A percentile compares a stretch with the other conserved stretches of the same genome.
Conservation (phyloP, 306 rosid genomes). For the Casuarina cunninghamiana region DNA sequence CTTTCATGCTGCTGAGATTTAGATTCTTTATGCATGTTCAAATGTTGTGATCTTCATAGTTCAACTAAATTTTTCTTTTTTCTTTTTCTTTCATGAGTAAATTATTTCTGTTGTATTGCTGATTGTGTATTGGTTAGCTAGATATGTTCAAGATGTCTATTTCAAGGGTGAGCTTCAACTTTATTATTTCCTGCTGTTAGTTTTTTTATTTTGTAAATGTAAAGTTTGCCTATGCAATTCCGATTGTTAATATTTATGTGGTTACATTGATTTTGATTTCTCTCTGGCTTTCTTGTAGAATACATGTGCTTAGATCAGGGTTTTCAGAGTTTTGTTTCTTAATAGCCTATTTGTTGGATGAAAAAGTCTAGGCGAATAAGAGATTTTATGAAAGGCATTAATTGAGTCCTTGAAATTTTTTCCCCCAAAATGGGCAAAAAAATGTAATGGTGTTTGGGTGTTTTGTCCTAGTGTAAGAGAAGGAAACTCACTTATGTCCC, state of each 20-base stretch:
- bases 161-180: not conserved
- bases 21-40: not conserved
- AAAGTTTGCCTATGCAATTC: not conserved
- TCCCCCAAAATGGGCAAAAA: no score
- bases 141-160: not conserved
- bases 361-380: no score
- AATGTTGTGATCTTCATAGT: constrained; percentile 5
- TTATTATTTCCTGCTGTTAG: not conserved
- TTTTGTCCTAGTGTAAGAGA: no score
- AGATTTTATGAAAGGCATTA: no score
- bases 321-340: constrained; percentile 20
- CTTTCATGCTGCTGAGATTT: constrained; percentile 18
- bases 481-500: no score
- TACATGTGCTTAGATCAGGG: constrained; percentile 14
- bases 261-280: constrained; percentile 11
- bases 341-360: not conserved
- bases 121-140: not conserved
- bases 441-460: no score
- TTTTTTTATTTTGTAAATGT: not conserved
- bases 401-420: no score
- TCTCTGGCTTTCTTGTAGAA: not conserved
- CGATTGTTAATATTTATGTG: not conserved
- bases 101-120: not conserved
- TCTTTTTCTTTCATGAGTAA: not conserved
- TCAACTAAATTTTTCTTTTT: constrained; percentile 6